Percentiles rank a stretch among this genome's conserved stretches.
Evolutionary conservation across 768 basidiomycete species (phyloP).

Genomic region (Sarcodon aspratus): DNA sequence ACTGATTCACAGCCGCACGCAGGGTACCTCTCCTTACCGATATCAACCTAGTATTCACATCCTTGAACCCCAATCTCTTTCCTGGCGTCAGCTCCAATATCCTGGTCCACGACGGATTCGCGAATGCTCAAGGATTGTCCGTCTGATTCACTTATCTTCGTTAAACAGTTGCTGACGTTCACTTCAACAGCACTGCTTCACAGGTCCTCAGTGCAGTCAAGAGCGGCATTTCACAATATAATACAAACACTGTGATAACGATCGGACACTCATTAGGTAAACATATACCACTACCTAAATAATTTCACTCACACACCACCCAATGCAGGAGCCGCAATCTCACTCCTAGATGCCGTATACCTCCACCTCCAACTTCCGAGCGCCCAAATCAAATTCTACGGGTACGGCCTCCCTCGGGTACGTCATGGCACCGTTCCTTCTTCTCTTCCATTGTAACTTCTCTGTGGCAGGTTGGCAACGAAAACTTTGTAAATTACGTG

Average conservation of each 20-base stretch:
- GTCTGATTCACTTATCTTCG: conserved; percentile 2
- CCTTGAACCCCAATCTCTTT: conserved; percentile 31
- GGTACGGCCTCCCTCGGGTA: conserved; percentile 22
- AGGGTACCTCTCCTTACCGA: conserved; percentile 32
- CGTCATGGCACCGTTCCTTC: background rate
- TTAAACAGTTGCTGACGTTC: background rate
- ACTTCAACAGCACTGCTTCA: conserved; percentile 22
- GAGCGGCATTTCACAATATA: conserved; percentile 22
- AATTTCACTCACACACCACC: too few species aligned
- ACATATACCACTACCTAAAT: too few species aligned
- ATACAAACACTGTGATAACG: conserved; percentile 26
- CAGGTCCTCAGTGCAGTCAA: conserved; percentile 33
- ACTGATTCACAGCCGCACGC: background rate
- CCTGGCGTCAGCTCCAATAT: conserved; percentile 33
- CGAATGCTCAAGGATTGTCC: conserved; percentile 30
- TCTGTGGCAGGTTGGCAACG: conserved; percentile 36
- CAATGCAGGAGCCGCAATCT: conserved; percentile 44
- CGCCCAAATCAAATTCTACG: conserved; percentile 13
- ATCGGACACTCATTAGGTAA: conserved; percentile 36
- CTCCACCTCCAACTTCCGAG: conserved; percentile 38
- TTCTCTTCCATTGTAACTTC: background rate
- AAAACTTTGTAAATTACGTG: conserved; percentile 46
- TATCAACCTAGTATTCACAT: conserved; percentile 21
- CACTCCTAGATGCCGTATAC: conserved; percentile 40
- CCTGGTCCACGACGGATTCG: conserved; percentile 37